Conservation (phyloP, 1,139 yeast genomes). For the Nadsonia commutata region DNA sequence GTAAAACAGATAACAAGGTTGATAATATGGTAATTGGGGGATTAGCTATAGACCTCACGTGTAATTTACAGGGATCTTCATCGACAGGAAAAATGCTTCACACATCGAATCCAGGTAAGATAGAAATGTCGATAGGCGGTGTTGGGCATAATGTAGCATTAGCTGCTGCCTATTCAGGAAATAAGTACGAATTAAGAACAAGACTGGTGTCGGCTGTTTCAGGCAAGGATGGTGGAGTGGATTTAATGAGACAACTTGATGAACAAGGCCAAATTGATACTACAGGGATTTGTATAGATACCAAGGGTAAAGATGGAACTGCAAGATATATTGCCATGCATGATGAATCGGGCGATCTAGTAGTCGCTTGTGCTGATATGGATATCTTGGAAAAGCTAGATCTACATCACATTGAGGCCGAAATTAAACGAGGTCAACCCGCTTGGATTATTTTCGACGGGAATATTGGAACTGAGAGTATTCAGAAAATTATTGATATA, state of each 20-base stretch:
- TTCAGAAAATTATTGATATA: conserved; percentile 27
- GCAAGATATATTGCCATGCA: conserved; percentile 68
- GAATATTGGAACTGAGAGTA: conserved; percentile 37
- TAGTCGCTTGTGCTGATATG: conserved; percentile 83
- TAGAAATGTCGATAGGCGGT: conserved; percentile 55
- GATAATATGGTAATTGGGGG: conserved; percentile 48
- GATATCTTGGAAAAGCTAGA: conserved; percentile 42
- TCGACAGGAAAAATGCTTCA: conserved; percentile 23
- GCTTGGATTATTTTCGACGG: conserved; percentile 50
- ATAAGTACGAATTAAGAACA: conserved; percentile 16
- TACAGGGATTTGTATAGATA: conserved; percentile 27
- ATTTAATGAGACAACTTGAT: conserved; percentile 27
- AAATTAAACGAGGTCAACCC: conserved; percentile 16
- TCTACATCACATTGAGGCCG: conserved; percentile 25
- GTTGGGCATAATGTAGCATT: conserved; percentile 67
- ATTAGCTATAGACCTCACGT: conserved; percentile 60
- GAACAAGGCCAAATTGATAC: conserved; percentile 24
- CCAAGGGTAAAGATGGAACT: conserved; percentile 24
- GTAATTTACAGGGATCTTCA: conserved; percentile 15
- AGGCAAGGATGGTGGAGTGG: conserved; percentile 44
- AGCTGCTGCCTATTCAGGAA: conserved; percentile 29
- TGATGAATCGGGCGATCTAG: conserved; percentile 42
- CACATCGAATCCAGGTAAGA: conserved; percentile 65
- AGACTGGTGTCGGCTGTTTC: conserved; percentile 42
- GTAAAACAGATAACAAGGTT: not conserved